These are phyloP conservation scores for Lathyrus aphaca DNA, from an alignment of 306 rosid species.

Conservation along the genomic window DNA sequence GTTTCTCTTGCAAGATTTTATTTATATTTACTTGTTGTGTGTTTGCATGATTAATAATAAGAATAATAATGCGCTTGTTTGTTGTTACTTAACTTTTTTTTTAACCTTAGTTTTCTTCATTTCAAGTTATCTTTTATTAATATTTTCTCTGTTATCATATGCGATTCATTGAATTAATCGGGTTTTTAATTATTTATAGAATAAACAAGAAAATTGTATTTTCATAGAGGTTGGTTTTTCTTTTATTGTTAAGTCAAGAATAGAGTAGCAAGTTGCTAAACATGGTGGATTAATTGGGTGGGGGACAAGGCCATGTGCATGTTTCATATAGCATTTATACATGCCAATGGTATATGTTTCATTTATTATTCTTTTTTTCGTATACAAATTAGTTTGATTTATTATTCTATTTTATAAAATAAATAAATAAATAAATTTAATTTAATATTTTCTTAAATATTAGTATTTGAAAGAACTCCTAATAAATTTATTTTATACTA, in stretches of 20 bases:
- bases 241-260: slow-evolving; percentile 30
- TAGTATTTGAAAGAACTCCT: too few relatives aligned
- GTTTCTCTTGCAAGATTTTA: slow-evolving; percentile 46
- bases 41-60: slow-evolving; percentile 40
- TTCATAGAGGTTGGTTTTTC: slow-evolving; percentile 22
- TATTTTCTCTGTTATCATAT: not conserved
- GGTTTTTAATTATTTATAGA: not conserved
- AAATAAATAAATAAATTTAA: too few relatives aligned
- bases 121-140: slow-evolving; percentile 5
- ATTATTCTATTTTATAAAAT: too few relatives aligned
- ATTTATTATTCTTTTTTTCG: not conserved
- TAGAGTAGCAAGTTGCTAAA: slow-evolving; percentile 32
- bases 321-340: slow-evolving; percentile 60
- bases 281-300: slow-evolving; percentile 34
- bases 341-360: slow-evolving; percentile 35
- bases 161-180: slow-evolving; percentile 24
- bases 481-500: too few relatives aligned
- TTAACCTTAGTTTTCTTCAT: not conserved
- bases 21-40: slow-evolving; percentile 40
- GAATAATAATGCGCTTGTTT: slow-evolving; percentile 46
- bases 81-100: slow-evolving; percentile 37
- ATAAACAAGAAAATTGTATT: slow-evolving; percentile 2
- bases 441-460: too few relatives aligned
- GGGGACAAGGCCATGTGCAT: slow-evolving; percentile 76
- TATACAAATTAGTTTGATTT: too few relatives aligned